These are phyloP conservation scores for Colletotrichum chlorophyti DNA, from an alignment of 2,329 filamentous ascomycete species.

Conservation along the genomic window DNA sequence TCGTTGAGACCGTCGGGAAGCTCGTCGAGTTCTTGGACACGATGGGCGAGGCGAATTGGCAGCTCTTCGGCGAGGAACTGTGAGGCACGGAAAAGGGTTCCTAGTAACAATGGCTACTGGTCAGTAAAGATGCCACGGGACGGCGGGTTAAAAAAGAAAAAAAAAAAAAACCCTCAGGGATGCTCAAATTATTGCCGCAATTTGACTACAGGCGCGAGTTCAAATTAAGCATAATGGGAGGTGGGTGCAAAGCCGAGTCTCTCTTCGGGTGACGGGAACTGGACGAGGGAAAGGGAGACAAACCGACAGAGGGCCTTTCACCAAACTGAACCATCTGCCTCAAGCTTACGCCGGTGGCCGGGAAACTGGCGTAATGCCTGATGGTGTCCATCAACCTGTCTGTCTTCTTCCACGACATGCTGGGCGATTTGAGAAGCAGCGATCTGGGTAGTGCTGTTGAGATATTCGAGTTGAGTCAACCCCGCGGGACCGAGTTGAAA, in stretches of 20 bases:
- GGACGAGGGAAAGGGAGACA: slow-evolving; percentile 36
- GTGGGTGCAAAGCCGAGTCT: slow-evolving; percentile 1
- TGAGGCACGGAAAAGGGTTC: slow-evolving; percentile 94
- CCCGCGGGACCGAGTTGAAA: slow-evolving; percentile 28
- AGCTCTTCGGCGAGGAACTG: slow-evolving; percentile 99
- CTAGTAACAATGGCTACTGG: slow-evolving; percentile 49
- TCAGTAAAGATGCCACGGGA: too few species aligned
- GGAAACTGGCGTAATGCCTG: slow-evolving; percentile 95
- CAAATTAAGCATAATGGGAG: not conserved
- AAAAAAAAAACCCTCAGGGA: too few species aligned
- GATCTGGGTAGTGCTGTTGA: slow-evolving; percentile 1
- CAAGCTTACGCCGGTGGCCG: slow-evolving; percentile 93
- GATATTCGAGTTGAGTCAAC: slow-evolving; percentile 25
- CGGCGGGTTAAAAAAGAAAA: too few species aligned
- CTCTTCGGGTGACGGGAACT: slow-evolving; percentile 19
- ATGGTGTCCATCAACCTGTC: slow-evolving; percentile 95
- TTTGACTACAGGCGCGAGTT: too few species aligned
- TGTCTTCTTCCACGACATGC: slow-evolving; percentile 93
- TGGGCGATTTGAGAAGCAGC: slow-evolving; percentile 40
- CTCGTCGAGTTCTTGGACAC: slow-evolving; percentile 91
- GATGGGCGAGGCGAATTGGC: slow-evolving; percentile 93
- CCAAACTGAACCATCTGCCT: slow-evolving; percentile 99
- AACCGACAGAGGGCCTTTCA: slow-evolving; percentile 89
- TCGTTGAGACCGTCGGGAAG: slow-evolving; percentile 95
- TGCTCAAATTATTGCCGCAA: slow-evolving; percentile 1